Conservation (phyloP, 495 filamentous ascomycete species). For the Talaromyces thailandensis region DNA sequence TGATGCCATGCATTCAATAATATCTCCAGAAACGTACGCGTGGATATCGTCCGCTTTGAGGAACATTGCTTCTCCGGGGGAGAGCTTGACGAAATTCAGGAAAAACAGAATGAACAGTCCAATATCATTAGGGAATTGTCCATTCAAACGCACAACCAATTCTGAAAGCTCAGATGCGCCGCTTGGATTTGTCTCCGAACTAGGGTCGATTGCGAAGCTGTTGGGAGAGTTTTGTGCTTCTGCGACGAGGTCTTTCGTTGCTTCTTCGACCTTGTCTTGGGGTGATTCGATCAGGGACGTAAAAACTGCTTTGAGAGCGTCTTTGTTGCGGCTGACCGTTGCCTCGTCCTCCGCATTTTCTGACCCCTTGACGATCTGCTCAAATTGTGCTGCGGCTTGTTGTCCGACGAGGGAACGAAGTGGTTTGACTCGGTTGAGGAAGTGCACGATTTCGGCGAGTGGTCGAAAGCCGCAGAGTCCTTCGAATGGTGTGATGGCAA, state of each 20-base stretch:
- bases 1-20: slow-evolving; percentile 98
- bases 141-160: slow-evolving; percentile 64
- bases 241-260: slow-evolving; percentile 57
- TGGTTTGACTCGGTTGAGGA: slow-evolving; percentile 63
- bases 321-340: slow-evolving; percentile 62
- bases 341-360: slow-evolving; percentile 51
- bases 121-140: slow-evolving; percentile 68
- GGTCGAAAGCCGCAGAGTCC: slow-evolving; percentile 94
- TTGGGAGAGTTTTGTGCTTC: slow-evolving; percentile 49
- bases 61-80: slow-evolving; percentile 91
- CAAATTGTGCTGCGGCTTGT: slow-evolving; percentile 54
- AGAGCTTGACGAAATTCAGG: slow-evolving; percentile 71
- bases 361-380: slow-evolving; percentile 54
- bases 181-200: slow-evolving; percentile 24
- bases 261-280: slow-evolving; percentile 51
- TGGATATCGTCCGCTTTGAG: slow-evolving; percentile 94
- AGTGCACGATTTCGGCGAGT: slow-evolving; percentile 74
- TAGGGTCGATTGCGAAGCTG: slow-evolving; percentile 30
- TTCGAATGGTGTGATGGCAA: slow-evolving; percentile 92
- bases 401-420: slow-evolving; percentile 72
- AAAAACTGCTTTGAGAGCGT: slow-evolving; percentile 66
- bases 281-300: slow-evolving; percentile 69
- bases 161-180: slow-evolving; percentile 55
- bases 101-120: slow-evolving; percentile 74
- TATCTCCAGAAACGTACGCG: slow-evolving; percentile 91